These are phyloP conservation scores for Pseudohyphozyma bogoriensis DNA, from an alignment of 768 basidiomycete genomes.

Conservation along the genomic window DNA sequence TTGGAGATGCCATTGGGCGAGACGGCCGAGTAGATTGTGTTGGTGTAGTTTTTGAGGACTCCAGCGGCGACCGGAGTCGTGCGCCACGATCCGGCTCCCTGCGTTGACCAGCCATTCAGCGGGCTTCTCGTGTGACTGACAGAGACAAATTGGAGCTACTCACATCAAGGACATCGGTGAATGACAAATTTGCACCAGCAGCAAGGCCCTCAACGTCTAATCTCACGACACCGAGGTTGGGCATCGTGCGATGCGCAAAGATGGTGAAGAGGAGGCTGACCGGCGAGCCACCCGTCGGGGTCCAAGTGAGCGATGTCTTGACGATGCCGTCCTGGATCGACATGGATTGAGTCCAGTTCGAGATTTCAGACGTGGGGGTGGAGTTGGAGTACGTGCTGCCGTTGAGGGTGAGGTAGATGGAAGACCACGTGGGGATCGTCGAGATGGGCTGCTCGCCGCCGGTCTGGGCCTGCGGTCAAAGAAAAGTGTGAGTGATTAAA, in stretches of 20 bases:
- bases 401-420: slow-evolving; percentile 24
- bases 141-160: not conserved
- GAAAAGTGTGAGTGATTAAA: not conserved
- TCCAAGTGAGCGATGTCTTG: slow-evolving; percentile 11
- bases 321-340: slow-evolving; percentile 25
- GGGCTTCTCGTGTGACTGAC: no score
- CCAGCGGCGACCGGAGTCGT: slow-evolving; percentile 11
- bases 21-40: slow-evolving; percentile 15
- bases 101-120: not conserved
- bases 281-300: not conserved
- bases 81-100: slow-evolving; percentile 23
- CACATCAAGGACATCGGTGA: slow-evolving; percentile 27
- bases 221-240: slow-evolving; percentile 16
- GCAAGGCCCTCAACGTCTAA: slow-evolving; percentile 11
- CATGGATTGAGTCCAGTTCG: slow-evolving; percentile 20
- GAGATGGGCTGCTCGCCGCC: slow-evolving; percentile 25
- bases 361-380: slow-evolving; percentile 7
- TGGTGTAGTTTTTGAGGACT: not conserved
- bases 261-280: slow-evolving; percentile 10
- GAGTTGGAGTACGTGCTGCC: slow-evolving; percentile 7
- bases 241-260: slow-evolving; percentile 12
- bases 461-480: slow-evolving; percentile 1
- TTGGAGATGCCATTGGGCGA: slow-evolving; percentile 20
- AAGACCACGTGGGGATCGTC: slow-evolving; percentile 20
- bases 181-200: not conserved